Conservation (phyloP, 164 flowering plant genomes). For the Litsea cubeba region DNA sequence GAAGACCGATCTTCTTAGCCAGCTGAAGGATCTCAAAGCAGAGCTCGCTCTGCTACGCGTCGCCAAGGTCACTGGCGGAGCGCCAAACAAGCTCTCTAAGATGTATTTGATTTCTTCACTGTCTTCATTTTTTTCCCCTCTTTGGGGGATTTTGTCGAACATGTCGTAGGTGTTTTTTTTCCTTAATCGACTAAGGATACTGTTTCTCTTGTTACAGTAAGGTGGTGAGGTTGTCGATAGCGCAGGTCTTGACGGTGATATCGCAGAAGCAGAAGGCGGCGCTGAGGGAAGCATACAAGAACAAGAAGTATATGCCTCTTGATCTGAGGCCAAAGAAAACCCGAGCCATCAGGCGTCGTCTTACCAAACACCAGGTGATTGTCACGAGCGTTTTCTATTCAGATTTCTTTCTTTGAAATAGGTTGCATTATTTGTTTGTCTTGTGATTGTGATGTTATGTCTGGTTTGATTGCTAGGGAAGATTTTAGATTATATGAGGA, state of each 20-base stretch:
- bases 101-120: slow-evolving; percentile 26
- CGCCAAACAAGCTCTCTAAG: slow-evolving; percentile 75
- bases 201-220: slow-evolving; percentile 34
- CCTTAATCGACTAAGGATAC: neutral
- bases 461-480: no score
- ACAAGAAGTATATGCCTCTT: slow-evolving; percentile 58
- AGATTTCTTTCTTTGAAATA: no score
- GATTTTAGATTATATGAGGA: no score
- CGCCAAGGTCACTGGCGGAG: slow-evolving; percentile 79
- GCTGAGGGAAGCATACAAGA: slow-evolving; percentile 57
- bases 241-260: slow-evolving; percentile 58
- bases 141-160: neutral
- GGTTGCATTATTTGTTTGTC: no score
- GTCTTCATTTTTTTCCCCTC: neutral
- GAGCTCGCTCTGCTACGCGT: slow-evolving; percentile 72
- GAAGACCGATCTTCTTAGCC: slow-evolving; percentile 29
- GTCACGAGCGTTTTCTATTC: neutral
- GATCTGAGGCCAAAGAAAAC: slow-evolving; percentile 77
- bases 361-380: slow-evolving; percentile 61
- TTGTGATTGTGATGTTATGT: no score
- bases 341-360: slow-evolving; percentile 54
- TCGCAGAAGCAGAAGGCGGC: slow-evolving; percentile 61
- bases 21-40: slow-evolving; percentile 63
- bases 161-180: neutral
- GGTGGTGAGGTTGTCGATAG: slow-evolving; percentile 63